Evolutionary conservation across 768 basidiomycete species (phyloP), one percentile per base, ranked within the genome.

Genomic region (Suillus variegatus): DNA sequence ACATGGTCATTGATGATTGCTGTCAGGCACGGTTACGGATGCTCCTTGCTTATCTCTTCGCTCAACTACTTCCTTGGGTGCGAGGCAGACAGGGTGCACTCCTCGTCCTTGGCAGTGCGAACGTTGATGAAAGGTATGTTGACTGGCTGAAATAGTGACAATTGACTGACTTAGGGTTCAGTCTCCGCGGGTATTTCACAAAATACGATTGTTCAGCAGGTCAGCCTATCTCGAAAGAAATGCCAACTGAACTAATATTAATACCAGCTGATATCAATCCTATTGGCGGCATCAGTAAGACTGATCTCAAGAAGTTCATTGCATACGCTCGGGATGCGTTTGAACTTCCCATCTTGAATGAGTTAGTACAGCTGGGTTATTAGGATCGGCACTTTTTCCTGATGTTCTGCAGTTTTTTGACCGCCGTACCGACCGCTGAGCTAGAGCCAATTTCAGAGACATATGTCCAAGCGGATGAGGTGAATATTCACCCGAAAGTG

Each of bases 171-270:
- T 25, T 55, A 4, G 12, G 52, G 54, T 54, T 52, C 61, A 96
- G 96, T 80, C 83, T 99, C 64, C 88, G 97, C 61, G 97, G 97
- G 7, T 99, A 99, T 76, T 80, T 97, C 66, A 99, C 97, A 1
- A 99, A 99, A 80, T 99, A 99, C 74, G 97, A 99, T 75, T 99
- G 91, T 71, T 97, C 93, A 5, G 94, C 93, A 8, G 91, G 92
- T 90, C 68, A 49, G 80, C 69, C 36, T 13, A 28, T 57, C 6
- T 16, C 4, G 16, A 47, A 6, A 41, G 14, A 22, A 41, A 12
- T 41, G 2, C 5, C 46, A n/a, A 65, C 0, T 63, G 40, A 71
- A 70, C 62, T 75, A 55, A 66, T 58, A 36, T 60, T 18, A 13
- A 58, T 18, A 38, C 9, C 22, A 89, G 97, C 97, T 66, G 97